Percentiles rank a stretch among this genome's conserved stretches.
Evolutionary conservation across 2,329 filamentous ascomycete species (phyloP).

Genomic region (Fusarium sp.): DNA sequence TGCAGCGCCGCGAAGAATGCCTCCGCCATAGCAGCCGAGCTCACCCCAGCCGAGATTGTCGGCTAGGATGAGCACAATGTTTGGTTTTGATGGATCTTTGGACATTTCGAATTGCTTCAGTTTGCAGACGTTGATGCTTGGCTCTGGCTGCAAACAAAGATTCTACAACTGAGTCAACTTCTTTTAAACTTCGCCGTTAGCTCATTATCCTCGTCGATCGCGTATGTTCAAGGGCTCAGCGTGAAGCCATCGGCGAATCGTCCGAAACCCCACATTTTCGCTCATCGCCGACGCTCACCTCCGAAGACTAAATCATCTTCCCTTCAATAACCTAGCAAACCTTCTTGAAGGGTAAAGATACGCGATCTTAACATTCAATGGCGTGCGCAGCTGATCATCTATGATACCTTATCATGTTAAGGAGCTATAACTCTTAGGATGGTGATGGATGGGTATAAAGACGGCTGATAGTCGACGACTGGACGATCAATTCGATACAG

Average conservation of each 20-base stretch:
- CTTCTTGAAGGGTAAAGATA: neutral
- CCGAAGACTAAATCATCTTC: neutral
- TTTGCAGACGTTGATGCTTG: neutral
- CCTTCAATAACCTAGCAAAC: neutral
- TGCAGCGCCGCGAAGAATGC: conserved; percentile 45
- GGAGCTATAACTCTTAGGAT: neutral
- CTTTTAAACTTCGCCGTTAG: neutral
- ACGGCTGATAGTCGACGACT: neutral
- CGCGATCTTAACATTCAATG: conserved; percentile 3
- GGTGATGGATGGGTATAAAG: neutral
- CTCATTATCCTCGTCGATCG: neutral
- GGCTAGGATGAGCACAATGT: conserved; percentile 48
- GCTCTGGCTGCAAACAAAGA: neutral
- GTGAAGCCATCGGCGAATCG: neutral
- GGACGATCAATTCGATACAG: neutral
- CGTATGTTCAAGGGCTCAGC: neutral
- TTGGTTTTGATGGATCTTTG: conserved; percentile 36
- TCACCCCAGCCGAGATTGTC: conserved; percentile 52
- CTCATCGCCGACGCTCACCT: conserved; percentile 38
- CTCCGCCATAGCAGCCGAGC: conserved; percentile 48
- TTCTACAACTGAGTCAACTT: neutral
- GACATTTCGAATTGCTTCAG: conserved; percentile 5
- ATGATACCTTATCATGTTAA: neutral
- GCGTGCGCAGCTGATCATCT: neutral
- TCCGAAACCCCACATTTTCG: conserved; percentile 25